Conservation (phyloP, 2,329 filamentous ascomycete species). For the Cordyceps militaris region DNA sequence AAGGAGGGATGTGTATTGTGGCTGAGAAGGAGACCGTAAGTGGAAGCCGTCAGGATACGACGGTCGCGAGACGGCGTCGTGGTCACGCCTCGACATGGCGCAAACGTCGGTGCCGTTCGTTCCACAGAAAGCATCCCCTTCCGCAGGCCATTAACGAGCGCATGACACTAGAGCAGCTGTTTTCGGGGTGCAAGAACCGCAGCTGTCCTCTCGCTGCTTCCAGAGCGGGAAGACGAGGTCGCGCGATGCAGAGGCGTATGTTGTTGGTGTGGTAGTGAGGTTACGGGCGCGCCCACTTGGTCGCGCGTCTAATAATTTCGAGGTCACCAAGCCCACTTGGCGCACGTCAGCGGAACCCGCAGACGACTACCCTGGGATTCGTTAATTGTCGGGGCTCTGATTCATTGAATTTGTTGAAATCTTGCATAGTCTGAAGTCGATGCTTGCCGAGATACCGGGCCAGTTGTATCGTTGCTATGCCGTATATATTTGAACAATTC, state of each 20-base stretch:
- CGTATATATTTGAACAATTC: too few species aligned
- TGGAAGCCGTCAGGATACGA: neutral
- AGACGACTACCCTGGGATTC: neutral
- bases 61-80: neutral
- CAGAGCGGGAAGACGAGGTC: neutral
- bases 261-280: neutral
- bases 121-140: conserved; percentile 8
- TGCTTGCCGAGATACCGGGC: too few species aligned
- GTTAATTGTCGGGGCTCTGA: too few species aligned
- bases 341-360: neutral
- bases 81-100: conserved; percentile 9
- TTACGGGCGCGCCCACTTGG: neutral
- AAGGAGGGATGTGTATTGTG: neutral
- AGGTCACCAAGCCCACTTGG: neutral
- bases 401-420: too few species aligned
- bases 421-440: too few species aligned
- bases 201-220: neutral
- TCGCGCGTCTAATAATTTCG: neutral
- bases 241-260: neutral
- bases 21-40: neutral
- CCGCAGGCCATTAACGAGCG: neutral
- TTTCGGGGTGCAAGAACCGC: neutral
- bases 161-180: neutral
- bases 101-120: neutral
- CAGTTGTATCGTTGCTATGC: too few species aligned